Evolutionary conservation across 1,139 yeast species (phyloP).

Genomic region (Geotrichum bryndzae): DNA sequence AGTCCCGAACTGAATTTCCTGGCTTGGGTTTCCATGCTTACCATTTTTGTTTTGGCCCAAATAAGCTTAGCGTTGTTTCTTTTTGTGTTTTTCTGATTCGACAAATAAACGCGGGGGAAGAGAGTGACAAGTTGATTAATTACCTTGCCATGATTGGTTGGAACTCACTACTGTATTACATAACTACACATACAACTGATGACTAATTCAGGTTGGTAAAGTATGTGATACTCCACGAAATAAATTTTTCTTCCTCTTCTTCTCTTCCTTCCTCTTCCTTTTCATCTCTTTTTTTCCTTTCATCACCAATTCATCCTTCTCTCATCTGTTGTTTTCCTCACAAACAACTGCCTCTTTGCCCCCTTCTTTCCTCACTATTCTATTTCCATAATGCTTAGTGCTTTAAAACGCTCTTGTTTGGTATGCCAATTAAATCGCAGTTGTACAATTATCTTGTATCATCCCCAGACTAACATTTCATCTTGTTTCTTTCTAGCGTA

Average conservation of each 20-base stretch:
- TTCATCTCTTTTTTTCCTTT: background rate
- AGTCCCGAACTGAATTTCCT: too few species aligned
- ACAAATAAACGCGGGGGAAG: constrained; percentile 7
- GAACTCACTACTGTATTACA: background rate
- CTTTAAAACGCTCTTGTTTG: constrained; percentile 25
- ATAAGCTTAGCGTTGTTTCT: background rate
- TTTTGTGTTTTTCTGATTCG: background rate
- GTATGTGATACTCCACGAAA: constrained; percentile 5
- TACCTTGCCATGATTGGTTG: constrained; percentile 5
- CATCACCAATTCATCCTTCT: background rate
- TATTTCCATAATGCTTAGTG: constrained; percentile 23
- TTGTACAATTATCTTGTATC: background rate
- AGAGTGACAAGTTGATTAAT: background rate
- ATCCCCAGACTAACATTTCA: constrained; percentile 1
- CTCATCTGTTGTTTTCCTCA: background rate
- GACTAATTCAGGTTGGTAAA: background rate
- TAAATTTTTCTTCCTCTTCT: constrained; percentile 4
- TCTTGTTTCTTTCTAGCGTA: constrained; percentile 4
- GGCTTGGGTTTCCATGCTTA: too few species aligned
- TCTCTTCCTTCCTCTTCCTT: background rate
- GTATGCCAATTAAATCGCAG: constrained; percentile 17
- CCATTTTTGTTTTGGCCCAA: too few species aligned
- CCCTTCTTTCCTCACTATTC: constrained; percentile 8
- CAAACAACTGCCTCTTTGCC: background rate
- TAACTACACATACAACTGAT: too few species aligned